Evolutionary conservation across 305 asterid genomes (phyloP).

Genomic region (Coffea humblotiana): DNA sequence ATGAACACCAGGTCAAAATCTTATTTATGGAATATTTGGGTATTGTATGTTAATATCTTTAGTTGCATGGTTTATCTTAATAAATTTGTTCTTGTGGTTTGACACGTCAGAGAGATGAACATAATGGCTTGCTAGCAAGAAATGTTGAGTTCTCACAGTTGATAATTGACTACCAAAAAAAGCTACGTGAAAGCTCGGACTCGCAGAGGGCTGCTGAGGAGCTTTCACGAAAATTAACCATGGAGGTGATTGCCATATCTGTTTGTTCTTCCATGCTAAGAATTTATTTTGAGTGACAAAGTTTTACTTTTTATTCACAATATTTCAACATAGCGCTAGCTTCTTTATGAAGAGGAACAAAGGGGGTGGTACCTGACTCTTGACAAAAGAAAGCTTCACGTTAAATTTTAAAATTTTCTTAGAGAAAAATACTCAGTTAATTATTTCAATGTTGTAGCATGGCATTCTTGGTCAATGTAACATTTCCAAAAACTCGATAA

Average conservation of each 20-base stretch:
- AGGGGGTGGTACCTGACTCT: no score
- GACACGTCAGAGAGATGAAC: constrained; percentile 63
- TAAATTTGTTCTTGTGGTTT: constrained; percentile 19
- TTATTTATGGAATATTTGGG: constrained; percentile 11
- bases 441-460: no score
- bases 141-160: constrained; percentile 88
- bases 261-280: neutral
- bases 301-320: no score
- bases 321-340: no score
- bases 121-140: constrained; percentile 63
- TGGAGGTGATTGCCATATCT: constrained; percentile 56
- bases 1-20: constrained; percentile 70
- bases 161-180: constrained; percentile 75
- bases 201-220: constrained; percentile 63
- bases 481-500: no score
- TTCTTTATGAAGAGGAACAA: no score
- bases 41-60: constrained; percentile 12
- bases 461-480: no score
- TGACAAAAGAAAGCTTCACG: no score
- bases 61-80: neutral
- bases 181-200: constrained; percentile 85
- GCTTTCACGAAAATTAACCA: constrained; percentile 58
- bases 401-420: no score
- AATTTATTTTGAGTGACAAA: no score
- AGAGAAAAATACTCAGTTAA: no score